Evolutionary conservation across 2,329 filamentous ascomycete genomes (phyloP).

Genomic region (Polytolypa hystricis): DNA sequence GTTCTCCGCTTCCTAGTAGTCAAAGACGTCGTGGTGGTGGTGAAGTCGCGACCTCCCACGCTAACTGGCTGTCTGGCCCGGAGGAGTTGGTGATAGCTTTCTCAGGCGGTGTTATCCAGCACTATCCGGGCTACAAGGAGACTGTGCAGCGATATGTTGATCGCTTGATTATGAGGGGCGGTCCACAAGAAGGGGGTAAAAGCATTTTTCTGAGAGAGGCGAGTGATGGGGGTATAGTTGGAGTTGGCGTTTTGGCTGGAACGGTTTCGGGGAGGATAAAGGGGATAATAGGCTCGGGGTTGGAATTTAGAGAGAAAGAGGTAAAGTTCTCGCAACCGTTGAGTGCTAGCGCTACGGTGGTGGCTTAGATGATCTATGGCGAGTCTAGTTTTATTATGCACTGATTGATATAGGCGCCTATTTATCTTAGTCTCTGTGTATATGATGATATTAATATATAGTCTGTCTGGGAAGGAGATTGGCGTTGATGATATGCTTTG

Average conservation of each 20-base stretch:
- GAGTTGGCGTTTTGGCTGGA: conserved; percentile 41
- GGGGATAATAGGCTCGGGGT: background rate
- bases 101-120: conserved; percentile 64
- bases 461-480: too few relatives aligned
- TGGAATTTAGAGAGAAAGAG: too few relatives aligned
- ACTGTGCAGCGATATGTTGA: conserved; percentile 61
- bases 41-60: conserved; percentile 10
- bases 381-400: too few relatives aligned
- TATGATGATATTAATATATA: too few relatives aligned
- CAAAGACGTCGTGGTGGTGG: too few relatives aligned
- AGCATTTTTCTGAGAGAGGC: conserved; percentile 40
- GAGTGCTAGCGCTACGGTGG: too few relatives aligned
- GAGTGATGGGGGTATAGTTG: conserved; percentile 41
- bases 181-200: conserved; percentile 34
- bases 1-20: background rate
- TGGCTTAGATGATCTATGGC: too few relatives aligned
- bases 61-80: conserved; percentile 23
- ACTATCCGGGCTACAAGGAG: conserved; percentile 59
- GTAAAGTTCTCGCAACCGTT: too few relatives aligned
- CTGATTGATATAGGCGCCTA: too few relatives aligned
- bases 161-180: conserved; percentile 30
- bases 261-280: conserved; percentile 21
- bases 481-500: too few relatives aligned
- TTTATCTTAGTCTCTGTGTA: too few relatives aligned
- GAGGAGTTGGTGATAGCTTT: conserved; percentile 62